phyloP scores from a whole-genome alignment of 805 yeast species.

The Metschnikowia proteae region DNA sequence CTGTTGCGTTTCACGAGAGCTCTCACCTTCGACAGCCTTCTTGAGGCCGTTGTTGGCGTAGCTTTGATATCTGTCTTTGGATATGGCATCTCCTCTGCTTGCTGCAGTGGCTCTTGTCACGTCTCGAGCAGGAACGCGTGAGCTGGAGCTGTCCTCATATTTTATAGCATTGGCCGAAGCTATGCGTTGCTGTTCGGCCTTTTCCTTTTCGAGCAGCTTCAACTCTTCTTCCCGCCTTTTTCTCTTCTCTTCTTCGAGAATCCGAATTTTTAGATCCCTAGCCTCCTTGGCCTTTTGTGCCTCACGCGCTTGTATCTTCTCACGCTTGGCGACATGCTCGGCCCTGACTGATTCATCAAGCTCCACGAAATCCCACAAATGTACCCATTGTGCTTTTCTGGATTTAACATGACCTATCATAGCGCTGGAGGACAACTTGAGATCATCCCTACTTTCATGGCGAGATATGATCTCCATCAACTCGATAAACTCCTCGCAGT shows the following conservation, averaged over 20 bases:
- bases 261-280: slow-evolving; percentile 11
- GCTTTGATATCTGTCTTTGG: slow-evolving; percentile 30
- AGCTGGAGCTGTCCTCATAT: slow-evolving; percentile 19
- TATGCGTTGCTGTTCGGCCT: slow-evolving; percentile 4
- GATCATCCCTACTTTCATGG: slow-evolving; percentile 70
- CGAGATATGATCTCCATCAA: slow-evolving; percentile 46
- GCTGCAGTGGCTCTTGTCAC: slow-evolving; percentile 14
- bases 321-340: slow-evolving; percentile 21
- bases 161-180: slow-evolving; percentile 13
- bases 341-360: slow-evolving; percentile 43
- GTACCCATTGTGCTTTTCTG: slow-evolving; percentile 47
- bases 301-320: slow-evolving; percentile 18
- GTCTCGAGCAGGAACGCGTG: slow-evolving; percentile 11
- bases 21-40: neutral
- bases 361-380: slow-evolving; percentile 54
- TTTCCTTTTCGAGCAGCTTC: slow-evolving; percentile 5
- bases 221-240: slow-evolving; percentile 12
- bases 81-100: neutral
- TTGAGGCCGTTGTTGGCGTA: slow-evolving; percentile 18
- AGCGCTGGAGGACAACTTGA: slow-evolving; percentile 73
- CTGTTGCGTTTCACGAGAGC: neutral
- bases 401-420: slow-evolving; percentile 62
- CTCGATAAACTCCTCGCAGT: slow-evolving; percentile 50
- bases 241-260: slow-evolving; percentile 14
- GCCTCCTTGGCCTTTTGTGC: slow-evolving; percentile 13